A percentile compares a stretch with the other conserved stretches of the same genome.
Evolutionary conservation across 1,284 basidiomycete genomes (phyloP).

Genomic region (Puccinia polysora): DNA sequence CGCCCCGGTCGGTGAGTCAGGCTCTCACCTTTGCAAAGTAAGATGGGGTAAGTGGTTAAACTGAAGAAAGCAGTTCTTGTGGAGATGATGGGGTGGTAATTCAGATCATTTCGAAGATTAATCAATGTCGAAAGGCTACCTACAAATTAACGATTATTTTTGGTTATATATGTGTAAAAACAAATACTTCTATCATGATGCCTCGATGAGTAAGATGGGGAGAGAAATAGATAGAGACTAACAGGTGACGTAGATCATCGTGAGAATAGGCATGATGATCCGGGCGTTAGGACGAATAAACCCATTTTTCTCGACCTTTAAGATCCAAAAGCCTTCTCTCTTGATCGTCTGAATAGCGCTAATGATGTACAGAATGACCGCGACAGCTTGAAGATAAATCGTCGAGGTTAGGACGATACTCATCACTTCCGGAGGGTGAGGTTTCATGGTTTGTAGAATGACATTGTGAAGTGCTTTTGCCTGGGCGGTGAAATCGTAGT

Average conservation of each 20-base stretch:
- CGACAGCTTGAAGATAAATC: neutral
- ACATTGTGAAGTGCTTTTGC: neutral
- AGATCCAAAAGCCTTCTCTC: neutral
- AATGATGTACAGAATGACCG: neutral
- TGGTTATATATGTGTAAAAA: no score
- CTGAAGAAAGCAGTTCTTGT: neutral
- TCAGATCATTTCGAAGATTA: slow-evolving; percentile 15
- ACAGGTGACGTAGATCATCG: neutral
- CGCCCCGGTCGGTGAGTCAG: no score
- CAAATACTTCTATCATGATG: no score
- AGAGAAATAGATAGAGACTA: neutral
- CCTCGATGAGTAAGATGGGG: no score
- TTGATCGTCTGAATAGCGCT: slow-evolving; percentile 4
- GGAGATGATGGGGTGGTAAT: neutral
- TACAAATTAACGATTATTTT: no score
- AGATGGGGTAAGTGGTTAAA: slow-evolving; percentile 1
- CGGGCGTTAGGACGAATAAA: neutral
- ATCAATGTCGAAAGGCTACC: no score
- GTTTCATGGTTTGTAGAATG: neutral
- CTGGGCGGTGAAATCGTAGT: slow-evolving; percentile 1
- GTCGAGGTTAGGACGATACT: neutral
- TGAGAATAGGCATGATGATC: neutral
- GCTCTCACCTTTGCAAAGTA: slow-evolving; percentile 5
- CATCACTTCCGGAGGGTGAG: neutral
- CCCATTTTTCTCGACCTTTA: slow-evolving; percentile 12